These are phyloP conservation scores for Populus tremula DNA, from an alignment of 345 rosid genomes.

Conservation along the genomic window DNA sequence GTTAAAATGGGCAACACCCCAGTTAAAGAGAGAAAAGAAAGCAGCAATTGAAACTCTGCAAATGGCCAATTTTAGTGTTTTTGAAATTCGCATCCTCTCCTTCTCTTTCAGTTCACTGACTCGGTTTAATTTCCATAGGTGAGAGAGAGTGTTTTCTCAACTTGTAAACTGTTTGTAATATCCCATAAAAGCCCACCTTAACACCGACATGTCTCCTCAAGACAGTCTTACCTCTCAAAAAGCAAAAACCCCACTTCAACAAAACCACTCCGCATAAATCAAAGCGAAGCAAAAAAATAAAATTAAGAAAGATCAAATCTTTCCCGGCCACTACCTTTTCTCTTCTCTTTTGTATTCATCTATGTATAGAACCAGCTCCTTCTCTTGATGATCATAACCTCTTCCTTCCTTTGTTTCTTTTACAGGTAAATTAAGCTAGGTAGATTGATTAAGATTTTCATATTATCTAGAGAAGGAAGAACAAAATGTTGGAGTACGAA, in stretches of 20 bases:
- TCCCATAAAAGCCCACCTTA: constrained; percentile 30
- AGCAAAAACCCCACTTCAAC: background rate
- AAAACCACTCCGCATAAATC: background rate
- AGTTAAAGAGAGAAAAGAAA: background rate
- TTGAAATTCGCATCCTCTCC: constrained; percentile 24
- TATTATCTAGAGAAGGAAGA: background rate
- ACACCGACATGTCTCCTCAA: constrained; percentile 57
- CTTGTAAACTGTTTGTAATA: background rate
- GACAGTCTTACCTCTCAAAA: constrained; percentile 17
- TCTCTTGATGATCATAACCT: background rate
- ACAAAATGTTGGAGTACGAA: constrained; percentile 75
- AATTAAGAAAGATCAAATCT: constrained; percentile 1
- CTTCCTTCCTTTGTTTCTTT: background rate
- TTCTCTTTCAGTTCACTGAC: background rate
- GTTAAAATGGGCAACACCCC: constrained; percentile 16
- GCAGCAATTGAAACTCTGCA: constrained; percentile 25
- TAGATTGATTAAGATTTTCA: background rate
- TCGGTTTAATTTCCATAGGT: constrained; percentile 15
- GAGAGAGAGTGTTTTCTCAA: constrained; percentile 7
- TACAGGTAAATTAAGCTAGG: background rate
- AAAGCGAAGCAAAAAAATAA: background rate
- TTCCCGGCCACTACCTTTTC: background rate
- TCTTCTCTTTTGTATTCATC: background rate
- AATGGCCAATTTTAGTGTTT: constrained; percentile 44
- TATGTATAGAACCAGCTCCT: background rate